phyloP scores from a whole-genome alignment of 78 protist genomes.

The Guillardia theta region DNA sequence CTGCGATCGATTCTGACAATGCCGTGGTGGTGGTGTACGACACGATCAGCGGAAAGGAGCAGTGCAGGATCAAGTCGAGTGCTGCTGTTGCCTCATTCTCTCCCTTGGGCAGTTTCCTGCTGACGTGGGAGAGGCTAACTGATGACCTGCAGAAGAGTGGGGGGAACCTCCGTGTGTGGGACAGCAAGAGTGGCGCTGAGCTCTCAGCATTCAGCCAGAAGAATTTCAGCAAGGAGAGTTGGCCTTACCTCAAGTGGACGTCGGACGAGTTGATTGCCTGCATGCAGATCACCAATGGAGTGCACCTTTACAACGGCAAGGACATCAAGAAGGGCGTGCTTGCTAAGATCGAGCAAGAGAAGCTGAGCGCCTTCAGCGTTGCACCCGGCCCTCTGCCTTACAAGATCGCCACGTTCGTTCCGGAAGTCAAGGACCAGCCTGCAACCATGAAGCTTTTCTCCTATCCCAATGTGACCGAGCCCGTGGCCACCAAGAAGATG shows the following conservation, averaged over 20 bases:
- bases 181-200: not conserved
- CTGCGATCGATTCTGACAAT: slow-evolving; percentile 35
- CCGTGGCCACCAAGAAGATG: not conserved
- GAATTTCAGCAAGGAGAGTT: not conserved
- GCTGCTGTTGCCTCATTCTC: not conserved
- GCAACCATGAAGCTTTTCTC: not conserved
- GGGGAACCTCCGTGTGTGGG: slow-evolving; percentile 44
- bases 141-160: not conserved
- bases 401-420: slow-evolving; percentile 36
- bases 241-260: slow-evolving; percentile 37
- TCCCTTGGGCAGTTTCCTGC: not conserved
- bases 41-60: not conserved
- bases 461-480: slow-evolving; percentile 12
- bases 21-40: not conserved
- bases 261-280: not conserved
- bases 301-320: slow-evolving; percentile 20
- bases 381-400: slow-evolving; percentile 38
- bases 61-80: not conserved
- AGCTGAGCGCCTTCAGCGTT: not conserved
- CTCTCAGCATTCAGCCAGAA: not conserved
- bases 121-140: slow-evolving; percentile 45
- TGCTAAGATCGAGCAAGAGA: not conserved
- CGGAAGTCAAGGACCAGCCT: slow-evolving; percentile 28
- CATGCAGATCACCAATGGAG: not conserved
- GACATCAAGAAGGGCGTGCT: not conserved